Base-by-base conservation (phyloP, 164 flowering plant species). In the Umbellularia californica region DNA sequence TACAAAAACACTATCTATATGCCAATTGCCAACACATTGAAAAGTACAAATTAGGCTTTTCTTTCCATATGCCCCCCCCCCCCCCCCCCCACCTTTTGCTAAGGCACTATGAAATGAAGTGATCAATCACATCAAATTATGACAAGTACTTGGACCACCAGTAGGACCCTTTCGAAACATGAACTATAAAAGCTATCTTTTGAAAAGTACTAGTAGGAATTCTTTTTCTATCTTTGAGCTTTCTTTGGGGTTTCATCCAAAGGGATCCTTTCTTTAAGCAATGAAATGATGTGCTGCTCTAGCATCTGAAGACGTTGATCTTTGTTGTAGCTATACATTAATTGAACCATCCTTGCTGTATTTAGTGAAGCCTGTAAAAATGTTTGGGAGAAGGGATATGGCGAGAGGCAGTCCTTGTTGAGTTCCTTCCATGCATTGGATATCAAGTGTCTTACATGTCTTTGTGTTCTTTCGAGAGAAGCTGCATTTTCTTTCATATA, bases 391-490 rank as follows among this genome's bases (percentile, higher is more conserved):
- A 81, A 86, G 30, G 84, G 78, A 74, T 70, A 79, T 24, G 81
- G 71, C 5, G 72, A 58, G 15, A 88, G 78, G 70, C 77, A 83
- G 24, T 87, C 88, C 28, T 80, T 23, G 80, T 88, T 90, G 3
- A 89, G 84, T 3, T 51, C 58, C 78, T 88, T 85, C 95, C 93
- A 90, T 22, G 79, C 69, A 3, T 81, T 66, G 14, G 85, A 81
- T 33, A 89, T 85, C 85, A 82, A 76, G 0, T 70, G 19, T 2
- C 3, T 2, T 0, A 82, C 87, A 63, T 81, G 82, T 11, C 79
- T 70, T 65, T 74, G 14, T 11, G 86, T 88, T 0, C 9, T 25
- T 65, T 81, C 83, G 0, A 28, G 2, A 0, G 88, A 67, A 12
- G 62, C 80, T 69, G 55, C 47, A 51, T 81, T 23, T 65, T 85